Evolutionary conservation across 495 filamentous ascomycete species (phyloP), one percentile per base, ranked within the genome.

Genomic region (Tuber magnatum): DNA sequence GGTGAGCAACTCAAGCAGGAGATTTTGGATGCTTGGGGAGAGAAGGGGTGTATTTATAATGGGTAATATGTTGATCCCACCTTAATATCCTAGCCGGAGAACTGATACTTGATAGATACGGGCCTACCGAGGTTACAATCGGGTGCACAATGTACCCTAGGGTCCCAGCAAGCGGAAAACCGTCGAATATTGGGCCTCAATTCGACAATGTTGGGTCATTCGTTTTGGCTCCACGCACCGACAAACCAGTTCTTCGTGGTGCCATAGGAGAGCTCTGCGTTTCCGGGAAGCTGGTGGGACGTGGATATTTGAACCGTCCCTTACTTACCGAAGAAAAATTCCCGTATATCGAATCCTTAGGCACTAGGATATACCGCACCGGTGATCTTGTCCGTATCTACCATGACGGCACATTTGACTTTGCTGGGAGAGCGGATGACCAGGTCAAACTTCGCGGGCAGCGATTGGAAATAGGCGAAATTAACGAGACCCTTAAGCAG

Each of bases 91-190:
- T 44, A 41, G 42, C 68, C 76, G 44, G 35, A 41, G 12, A 70
- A 39, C 78, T 80, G 75, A 76, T 22, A 69, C 51, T 48, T 22
- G 73, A 74, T 39, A 81, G 80, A 35, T 92, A 92, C 72, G 94
- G 94, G 8, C 94, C 94, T 2, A 97, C 94, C 0, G 94, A 97
- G 82, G 90, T 91, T 0, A 97, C 94, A 0, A 97, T 97, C 78
- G 94, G 94, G 6, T 90, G 91, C 68, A 92, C 91, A 0, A 93
- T 93, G 83, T 93, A 90, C 76, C 88, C 90, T 16, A 87, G 90
- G 48, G 91, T 97, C 48, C 89, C 89, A 1, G 78, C 83, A 35
- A 89, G 89, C 71, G 93, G 92, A 12, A 92, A 91, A 72, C 85
- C 93, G 2, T 91, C 91, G 4, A 97, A 97, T 83, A 97, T 97